phyloP scores from a whole-genome alignment of 495 filamentous ascomycete species.

The Talaromyces adpressus region DNA sequence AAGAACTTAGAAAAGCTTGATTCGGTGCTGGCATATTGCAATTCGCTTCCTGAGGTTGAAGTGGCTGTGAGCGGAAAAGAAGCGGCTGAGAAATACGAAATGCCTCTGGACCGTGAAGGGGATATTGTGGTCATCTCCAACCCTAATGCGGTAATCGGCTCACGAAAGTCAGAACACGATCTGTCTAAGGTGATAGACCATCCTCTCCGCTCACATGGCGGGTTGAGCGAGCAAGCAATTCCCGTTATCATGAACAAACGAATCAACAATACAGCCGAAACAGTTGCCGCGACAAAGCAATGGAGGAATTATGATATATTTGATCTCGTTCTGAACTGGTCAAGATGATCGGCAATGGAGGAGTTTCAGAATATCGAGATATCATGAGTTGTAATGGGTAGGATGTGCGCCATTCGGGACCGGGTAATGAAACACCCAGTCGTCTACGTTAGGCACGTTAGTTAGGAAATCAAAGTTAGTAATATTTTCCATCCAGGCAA shows the following conservation, averaged over 20 bases:
- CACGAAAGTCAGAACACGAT: slow-evolving; percentile 22
- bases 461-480: slow-evolving; percentile 25
- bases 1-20: slow-evolving; percentile 11
- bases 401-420: slow-evolving; percentile 10
- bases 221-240: slow-evolving; percentile 24
- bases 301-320: slow-evolving; percentile 31
- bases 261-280: background rate
- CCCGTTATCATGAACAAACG: slow-evolving; percentile 23
- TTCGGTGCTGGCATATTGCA: slow-evolving; percentile 11
- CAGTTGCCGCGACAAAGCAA: background rate
- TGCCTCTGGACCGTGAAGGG: slow-evolving; percentile 27
- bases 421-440: slow-evolving; percentile 22
- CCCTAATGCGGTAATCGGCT: slow-evolving; percentile 23
- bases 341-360: background rate
- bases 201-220: slow-evolving; percentile 26
- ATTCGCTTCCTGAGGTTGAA: slow-evolving; percentile 22
- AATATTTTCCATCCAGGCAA: slow-evolving; percentile 26
- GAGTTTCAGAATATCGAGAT: background rate
- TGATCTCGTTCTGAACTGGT: slow-evolving; percentile 25
- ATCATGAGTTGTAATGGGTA: background rate
- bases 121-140: slow-evolving; percentile 26
- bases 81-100: slow-evolving; percentile 22
- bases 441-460: slow-evolving; percentile 18
- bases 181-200: slow-evolving; percentile 21
- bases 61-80: slow-evolving; percentile 18